Evolutionary conservation across 345 rosid species (phyloP).

Genomic region (Moringa oleifera): DNA sequence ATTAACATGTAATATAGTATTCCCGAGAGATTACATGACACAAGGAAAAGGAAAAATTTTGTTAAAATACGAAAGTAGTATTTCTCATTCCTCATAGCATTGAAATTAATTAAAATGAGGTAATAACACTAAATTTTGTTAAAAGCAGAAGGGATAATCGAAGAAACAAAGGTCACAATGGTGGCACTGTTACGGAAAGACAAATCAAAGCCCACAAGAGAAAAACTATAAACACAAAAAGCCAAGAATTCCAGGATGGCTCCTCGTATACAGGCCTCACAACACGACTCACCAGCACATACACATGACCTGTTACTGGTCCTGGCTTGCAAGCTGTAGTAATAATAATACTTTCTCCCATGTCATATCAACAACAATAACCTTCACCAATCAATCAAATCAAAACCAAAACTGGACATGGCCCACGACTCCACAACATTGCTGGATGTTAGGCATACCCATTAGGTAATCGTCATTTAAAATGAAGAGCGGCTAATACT

Average conservation of each 20-base stretch:
- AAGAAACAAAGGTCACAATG: too few relatives aligned
- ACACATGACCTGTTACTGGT: background rate
- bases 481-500: background rate
- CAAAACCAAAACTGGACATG: background rate
- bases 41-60: too few relatives aligned
- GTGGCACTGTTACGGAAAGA: too few relatives aligned
- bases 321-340: background rate
- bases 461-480: background rate
- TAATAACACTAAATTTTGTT: too few relatives aligned
- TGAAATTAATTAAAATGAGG: too few relatives aligned
- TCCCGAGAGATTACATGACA: too few relatives aligned
- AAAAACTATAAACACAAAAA: background rate
- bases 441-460: background rate
- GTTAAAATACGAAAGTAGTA: too few relatives aligned
- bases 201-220: too few relatives aligned
- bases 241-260: background rate
- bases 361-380: background rate
- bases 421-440: background rate
- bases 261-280: conserved; percentile 1
- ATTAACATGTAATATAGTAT: too few relatives aligned
- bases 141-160: too few relatives aligned
- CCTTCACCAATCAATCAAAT: background rate
- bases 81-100: too few relatives aligned
- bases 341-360: too few relatives aligned
- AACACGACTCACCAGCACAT: background rate